These are phyloP conservation scores for Tetrapisispora arboricola DNA, from an alignment of 805 yeast genomes.

Conservation along the genomic window DNA sequence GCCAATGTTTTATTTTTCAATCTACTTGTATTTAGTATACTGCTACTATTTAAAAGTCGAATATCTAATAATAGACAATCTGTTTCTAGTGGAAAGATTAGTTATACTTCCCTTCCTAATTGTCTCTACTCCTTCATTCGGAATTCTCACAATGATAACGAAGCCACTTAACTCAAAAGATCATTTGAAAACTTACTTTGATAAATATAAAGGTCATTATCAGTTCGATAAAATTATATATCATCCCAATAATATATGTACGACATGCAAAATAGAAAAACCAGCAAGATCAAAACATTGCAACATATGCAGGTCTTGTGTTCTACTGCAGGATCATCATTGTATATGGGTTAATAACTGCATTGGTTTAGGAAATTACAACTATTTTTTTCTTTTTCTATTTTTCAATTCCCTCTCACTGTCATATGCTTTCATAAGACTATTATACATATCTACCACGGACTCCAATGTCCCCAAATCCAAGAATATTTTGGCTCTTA, in stretches of 20 bases:
- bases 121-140: slow-evolving; percentile 11
- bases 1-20: slow-evolving; percentile 20
- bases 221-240: slow-evolving; percentile 44
- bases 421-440: slow-evolving; percentile 34
- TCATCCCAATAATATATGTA: slow-evolving; percentile 39
- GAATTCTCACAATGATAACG: slow-evolving; percentile 14
- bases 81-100: slow-evolving; percentile 13
- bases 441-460: slow-evolving; percentile 5
- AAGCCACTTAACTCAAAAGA: slow-evolving; percentile 11
- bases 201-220: slow-evolving; percentile 13
- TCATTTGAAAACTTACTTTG: background rate
- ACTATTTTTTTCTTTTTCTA: slow-evolving; percentile 50
- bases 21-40: slow-evolving; percentile 15
- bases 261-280: slow-evolving; percentile 51
- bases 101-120: slow-evolving; percentile 18
- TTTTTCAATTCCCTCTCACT: slow-evolving; percentile 37
- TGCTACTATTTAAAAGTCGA: slow-evolving; percentile 12
- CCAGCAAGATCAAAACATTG: slow-evolving; percentile 75
- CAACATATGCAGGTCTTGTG: slow-evolving; percentile 52
- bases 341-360: slow-evolving; percentile 69
- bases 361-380: slow-evolving; percentile 55
- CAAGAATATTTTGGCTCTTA: slow-evolving; percentile 29
- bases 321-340: slow-evolving; percentile 61
- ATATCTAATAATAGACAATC: slow-evolving; percentile 6
- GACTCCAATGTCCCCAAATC: slow-evolving; percentile 5